Evolutionary conservation across 2,329 filamentous ascomycete genomes (phyloP).

Genomic region (Botryotinia calthae): DNA sequence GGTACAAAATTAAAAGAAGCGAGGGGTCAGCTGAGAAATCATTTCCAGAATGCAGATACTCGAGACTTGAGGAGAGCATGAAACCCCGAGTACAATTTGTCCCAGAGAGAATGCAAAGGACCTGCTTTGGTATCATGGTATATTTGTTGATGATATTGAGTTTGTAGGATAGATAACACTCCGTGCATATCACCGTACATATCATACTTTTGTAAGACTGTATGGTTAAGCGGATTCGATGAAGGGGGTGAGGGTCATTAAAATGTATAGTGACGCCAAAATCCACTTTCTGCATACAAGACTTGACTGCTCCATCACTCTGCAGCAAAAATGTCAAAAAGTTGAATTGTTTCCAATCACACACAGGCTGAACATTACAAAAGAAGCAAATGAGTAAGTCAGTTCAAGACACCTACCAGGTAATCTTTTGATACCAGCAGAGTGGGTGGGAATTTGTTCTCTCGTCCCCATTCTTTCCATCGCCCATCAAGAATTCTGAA

Average conservation of each 20-base stretch:
- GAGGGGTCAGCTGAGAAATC: neutral
- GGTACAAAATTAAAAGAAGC: conserved; percentile 1
- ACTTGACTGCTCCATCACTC: neutral
- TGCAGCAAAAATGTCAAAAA: conserved; percentile 4
- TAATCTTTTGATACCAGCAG: neutral
- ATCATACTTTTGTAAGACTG: neutral
- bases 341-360: neutral
- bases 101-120: neutral
- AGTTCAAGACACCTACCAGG: neutral
- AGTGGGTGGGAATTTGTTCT: neutral
- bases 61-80: neutral
- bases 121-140: neutral
- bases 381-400: neutral
- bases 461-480: neutral
- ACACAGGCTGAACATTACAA: neutral
- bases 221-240: neutral
- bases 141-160: neutral
- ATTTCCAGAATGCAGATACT: neutral
- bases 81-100: neutral
- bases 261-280: conserved; percentile 9
- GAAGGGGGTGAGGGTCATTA: conserved; percentile 6
- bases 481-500: neutral
- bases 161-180: neutral
- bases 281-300: neutral
- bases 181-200: neutral